Evolutionary conservation across 495 filamentous ascomycete species (phyloP).

Genomic region (Lasiosphaeria hispida): DNA sequence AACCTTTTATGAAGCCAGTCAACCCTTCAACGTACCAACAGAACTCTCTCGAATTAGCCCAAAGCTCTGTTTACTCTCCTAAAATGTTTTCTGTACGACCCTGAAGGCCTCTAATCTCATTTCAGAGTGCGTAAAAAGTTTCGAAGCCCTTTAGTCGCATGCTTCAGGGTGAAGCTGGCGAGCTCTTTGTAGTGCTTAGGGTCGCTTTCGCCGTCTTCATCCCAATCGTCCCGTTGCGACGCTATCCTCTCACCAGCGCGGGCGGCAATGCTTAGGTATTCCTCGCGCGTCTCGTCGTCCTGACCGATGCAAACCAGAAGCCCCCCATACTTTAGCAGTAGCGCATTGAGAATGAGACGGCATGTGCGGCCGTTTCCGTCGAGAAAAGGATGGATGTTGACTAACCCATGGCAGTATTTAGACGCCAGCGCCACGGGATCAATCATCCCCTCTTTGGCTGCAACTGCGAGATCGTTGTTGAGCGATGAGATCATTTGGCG

Average conservation of each 20-base stretch:
- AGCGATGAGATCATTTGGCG: conserved; percentile 24
- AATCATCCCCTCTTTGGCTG: conserved; percentile 10
- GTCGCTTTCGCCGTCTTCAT: background rate
- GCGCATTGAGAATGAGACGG: conserved; percentile 36
- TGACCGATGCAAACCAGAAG: conserved; percentile 32
- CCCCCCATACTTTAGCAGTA: conserved; percentile 29
- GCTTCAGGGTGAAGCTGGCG: background rate
- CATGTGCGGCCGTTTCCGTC: conserved; percentile 41
- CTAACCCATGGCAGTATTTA: conserved; percentile 32
- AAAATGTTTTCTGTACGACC: too few species aligned
- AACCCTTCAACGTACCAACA: too few species aligned
- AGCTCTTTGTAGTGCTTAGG: background rate
- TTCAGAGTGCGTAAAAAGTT: too few species aligned
- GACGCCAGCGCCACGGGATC: conserved; percentile 35
- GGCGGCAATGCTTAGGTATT: conserved; percentile 18
- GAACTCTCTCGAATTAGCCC: too few species aligned
- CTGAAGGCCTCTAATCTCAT: too few species aligned
- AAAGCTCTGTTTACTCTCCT: too few species aligned
- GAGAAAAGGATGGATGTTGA: conserved; percentile 38
- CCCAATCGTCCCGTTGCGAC: background rate
- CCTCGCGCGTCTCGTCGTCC: conserved; percentile 19
- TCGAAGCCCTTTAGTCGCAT: background rate
- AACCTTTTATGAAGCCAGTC: too few species aligned
- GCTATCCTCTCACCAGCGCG: conserved; percentile 1
- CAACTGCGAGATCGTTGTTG: conserved; percentile 3